Base-by-base conservation (phyloP, 768 basidiomycete species). In the Serendipita sp. region DNA sequence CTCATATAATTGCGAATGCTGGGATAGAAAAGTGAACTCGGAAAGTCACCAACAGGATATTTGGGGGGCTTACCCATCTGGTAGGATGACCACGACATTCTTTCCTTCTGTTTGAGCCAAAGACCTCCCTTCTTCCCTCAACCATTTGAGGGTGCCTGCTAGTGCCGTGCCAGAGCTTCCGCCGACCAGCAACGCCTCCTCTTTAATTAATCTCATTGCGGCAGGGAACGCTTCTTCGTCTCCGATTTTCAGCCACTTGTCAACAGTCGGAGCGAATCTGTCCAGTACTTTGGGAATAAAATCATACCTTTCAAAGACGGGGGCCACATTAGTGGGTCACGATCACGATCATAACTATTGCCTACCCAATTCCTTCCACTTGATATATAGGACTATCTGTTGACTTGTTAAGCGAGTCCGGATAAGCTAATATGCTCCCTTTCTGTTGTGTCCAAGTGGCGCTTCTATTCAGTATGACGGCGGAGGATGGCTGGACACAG, bases 1-100 rank as follows among this genome's bases (percentile, higher is more conserved):
- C 87, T 87, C 83, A 95, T 93, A 71, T 95, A 95, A 72, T 95
- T 95, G 68, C 92, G 81, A 63, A 96, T 84, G 1, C 93, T 91
- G 67, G 33, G 23, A 58, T 40, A 31, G 6, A 27, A 44, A 15
- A 11, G 16, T 2, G 37, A 3, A 36, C 13, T n/a, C 27, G 10
- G 60, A 37, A 2, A 15, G 23, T 13, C 44, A 2, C 13, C 50
- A 27, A 64, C 11, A 52, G 62, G 3, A 2, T 43, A 31, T 8
- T 6, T 2, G 43, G 11, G 16, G 1, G 37, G 76, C 87, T 74
- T 69, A 91, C 91, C 91, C 92, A 70, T 99, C 96, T 43, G 96
- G 83, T 6, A 96, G 76, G 33, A 99, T 69, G 0, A 97, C 79
- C 0, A 99, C 90, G 4, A 96, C 91, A 70, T 98, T 99, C 73